Evolutionary conservation across 2,329 filamentous ascomycete genomes (phyloP), one percentile per base, ranked within the genome.

Genomic region (Pseudopithomyces maydicus): DNA sequence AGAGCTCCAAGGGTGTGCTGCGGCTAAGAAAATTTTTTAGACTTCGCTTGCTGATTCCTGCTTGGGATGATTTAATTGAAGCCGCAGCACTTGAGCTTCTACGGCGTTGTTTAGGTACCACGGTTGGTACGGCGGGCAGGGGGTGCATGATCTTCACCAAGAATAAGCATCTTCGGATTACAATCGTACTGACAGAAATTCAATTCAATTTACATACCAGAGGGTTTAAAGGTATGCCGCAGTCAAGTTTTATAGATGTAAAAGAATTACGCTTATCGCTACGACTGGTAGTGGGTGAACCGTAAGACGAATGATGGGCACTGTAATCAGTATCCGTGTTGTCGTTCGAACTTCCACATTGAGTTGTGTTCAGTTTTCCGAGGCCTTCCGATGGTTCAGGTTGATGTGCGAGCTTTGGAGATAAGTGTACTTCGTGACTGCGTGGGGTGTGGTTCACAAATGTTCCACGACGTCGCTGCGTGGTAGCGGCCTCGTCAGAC

Each of bases 371-470:
- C 26, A 64, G 63, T 17, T 64, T 62, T 1, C 65, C 67, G 42
- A 63, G 63, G 42, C 66, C 68, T 22, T 67, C 68, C 20, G 52
- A 59, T 3, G 63, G 63, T 56, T 55, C 52, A 17, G 58, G 59
- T 42, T 63, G 64, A 11, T 62, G 57, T 23, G 69, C 64, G 17
- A 63, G 38, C 22, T 49, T 55, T 35, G 59, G 63, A 22, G 63
- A 52, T 7, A 65, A 55, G 14, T 56, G 57, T 55, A 70, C 58
- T 46, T 73, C 72, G 50, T 68, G 69, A 39, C 58, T 54, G 35
- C 71, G 64, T 29, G 72, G 72, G 7, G 71, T 75, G 51, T 74
- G 71, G 48, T 75, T 74, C 38, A 73, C 62, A 47, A 73, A 74
- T n/a, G 58, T 69, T 22, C 67, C 69, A 54, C 65, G 68, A 12